Base-by-base conservation (phyloP, 2,329 filamentous ascomycete genomes). In the Hypomyces rosellus region DNA sequence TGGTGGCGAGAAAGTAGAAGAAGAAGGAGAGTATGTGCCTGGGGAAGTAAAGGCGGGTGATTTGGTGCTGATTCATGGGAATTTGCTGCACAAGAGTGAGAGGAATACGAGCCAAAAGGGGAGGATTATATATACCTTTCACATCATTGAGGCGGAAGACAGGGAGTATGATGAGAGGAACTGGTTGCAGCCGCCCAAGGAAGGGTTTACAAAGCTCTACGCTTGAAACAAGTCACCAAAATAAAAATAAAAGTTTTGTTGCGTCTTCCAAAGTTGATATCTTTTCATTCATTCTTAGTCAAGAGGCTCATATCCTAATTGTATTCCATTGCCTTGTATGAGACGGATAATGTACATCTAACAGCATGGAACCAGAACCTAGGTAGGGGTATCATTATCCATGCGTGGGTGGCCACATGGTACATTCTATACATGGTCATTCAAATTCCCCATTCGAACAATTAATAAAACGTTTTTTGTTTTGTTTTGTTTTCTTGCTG, bases 101-200 rank as follows among this genome's bases (percentile, higher is more conserved):
- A 88, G 80, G 76, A 99, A 99, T 66, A 78, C 81, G 50, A 95
- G 91, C 65, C 70, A 78, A 56, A 92, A 89, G 74, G 90, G 91
- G 18, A 78, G 92, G 57, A 95, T 93, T 65, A 96, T 96, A 48
- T 99, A 97, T 69, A 97, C 93, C 0, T 99, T 97, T 67, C 93
- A 99, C 73, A 81, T 95, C 51, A 97, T 97, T 62, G 93, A 97
- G 71, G 88, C 86, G 0, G 80, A 86, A 16, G 77, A 69, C 0
- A 74, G 83, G 40, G 74, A 72, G 49, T 99, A 97, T 67, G 93
- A 97, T 69, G 78, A 79, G 69, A 77, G 78, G 69, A 99, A 99
- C 69, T 97, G 93, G 93, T 69, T 99, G 66, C 92, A 96, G 72
- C 89, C 91, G 51, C 86, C 89, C 0, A 73, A 76, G 38, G 80